Evolutionary conservation across 331 rosid genomes (phyloP), one percentile per base, ranked within the genome.

Genomic region (Cydonia oblonga): DNA sequence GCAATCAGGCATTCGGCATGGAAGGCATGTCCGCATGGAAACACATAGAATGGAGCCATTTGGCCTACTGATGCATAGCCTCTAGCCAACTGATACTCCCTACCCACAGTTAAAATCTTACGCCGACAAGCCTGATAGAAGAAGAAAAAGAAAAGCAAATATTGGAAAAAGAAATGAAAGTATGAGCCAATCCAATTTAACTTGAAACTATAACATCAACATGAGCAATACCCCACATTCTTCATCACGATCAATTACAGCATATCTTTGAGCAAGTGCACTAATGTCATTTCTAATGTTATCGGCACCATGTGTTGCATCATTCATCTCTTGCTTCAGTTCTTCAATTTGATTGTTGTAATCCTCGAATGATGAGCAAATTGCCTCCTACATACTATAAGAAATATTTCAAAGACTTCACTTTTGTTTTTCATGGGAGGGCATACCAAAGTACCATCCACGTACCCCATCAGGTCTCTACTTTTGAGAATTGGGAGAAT

Each of bases 221-320:
- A 79, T 16, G 81, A 81, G 51, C 72, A 78, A 74, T 90, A 93
- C 98, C 97, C 96, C 97, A 49, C 96, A 93, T 30, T 93, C 96
- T 85, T 89, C 98, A 59, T 93, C 98, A 51, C 93, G 87, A 70
- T 93, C 98, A 84, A 93, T 88, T 75, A 93, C 84, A 73, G 98
- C 90, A 75, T 90, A 93, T 86, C 98, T 91, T 84, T 93, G 98
- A 80, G 98, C 97, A 76, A 93, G 97, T 69, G 97, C 96, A 81
- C 88, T 93, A 70, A 93, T 93, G 86, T 93, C 98, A 75, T 86
- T 93, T 80, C 98, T 82, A 76, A 93, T 93, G 88, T 89, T 91
- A 84, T 91, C 97, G 56, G 97, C 97, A 75, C 97, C 98, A 78
- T 87, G 92, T 38, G 98, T 93, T 70, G 98, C 97, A 81, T 93